phyloP scores from a whole-genome alignment of 441 rosid species.

The Populus hybrid region DNA sequence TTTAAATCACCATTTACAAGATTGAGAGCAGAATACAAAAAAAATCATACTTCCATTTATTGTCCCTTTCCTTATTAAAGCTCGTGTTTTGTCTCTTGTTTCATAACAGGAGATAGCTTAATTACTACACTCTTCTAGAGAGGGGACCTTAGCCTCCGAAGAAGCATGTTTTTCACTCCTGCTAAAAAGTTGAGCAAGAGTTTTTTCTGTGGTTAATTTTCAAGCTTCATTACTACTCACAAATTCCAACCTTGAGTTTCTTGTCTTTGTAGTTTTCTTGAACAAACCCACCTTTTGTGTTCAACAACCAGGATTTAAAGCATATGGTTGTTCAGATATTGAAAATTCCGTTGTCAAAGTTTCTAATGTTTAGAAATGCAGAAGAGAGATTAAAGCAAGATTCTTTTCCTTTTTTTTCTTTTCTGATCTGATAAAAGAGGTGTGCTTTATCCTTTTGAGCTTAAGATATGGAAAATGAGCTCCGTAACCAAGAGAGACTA shows the following conservation, averaged over 20 bases:
- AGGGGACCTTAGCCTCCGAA: neutral
- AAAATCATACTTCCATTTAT: neutral
- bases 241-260: constrained; percentile 9
- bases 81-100: constrained; percentile 15
- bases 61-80: constrained; percentile 6
- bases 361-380: constrained; percentile 12
- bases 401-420: too few relatives aligned
- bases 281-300: constrained; percentile 3
- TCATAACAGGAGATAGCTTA: neutral
- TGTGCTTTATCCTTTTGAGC: neutral
- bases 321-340: constrained; percentile 10
- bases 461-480: constrained; percentile 33
- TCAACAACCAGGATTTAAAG: neutral
- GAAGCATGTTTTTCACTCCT: neutral
- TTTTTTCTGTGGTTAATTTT: neutral
- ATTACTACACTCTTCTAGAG: neutral
- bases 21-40: constrained; percentile 1
- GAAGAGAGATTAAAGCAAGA: neutral
- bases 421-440: constrained; percentile 8
- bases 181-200: neutral
- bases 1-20: constrained; percentile 2
- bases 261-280: neutral
- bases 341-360: constrained; percentile 13
- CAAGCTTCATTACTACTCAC: constrained; percentile 1
- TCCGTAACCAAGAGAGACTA: constrained; percentile 27